Percentiles rank a stretch among this genome's conserved stretches.
Conservation (phyloP, 805 yeast species). For the Pichia scutulata region DNA sequence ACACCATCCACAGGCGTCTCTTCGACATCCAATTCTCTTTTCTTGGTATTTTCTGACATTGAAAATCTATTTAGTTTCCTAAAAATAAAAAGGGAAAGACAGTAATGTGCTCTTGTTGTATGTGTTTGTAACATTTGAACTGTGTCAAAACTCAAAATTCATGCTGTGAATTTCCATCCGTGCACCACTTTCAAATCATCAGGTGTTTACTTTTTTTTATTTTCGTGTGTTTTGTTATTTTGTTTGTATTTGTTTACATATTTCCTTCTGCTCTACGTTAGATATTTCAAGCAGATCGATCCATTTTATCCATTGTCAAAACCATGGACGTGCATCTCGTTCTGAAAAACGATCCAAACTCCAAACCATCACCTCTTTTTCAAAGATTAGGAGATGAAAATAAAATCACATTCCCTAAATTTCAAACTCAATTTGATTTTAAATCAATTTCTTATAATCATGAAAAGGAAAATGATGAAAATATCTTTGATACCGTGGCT, state of each 20-base stretch:
- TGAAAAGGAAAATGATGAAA: conserved; percentile 2
- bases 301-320: background rate
- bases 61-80: no score
- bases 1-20: background rate
- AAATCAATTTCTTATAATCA: conserved; percentile 12
- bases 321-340: conserved; percentile 12
- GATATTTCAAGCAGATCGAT: no score
- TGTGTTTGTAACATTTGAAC: no score
- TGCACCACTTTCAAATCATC: background rate
- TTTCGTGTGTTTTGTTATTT: background rate
- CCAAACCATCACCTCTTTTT: conserved; percentile 10
- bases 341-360: conserved; percentile 6
- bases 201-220: background rate
- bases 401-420: conserved; percentile 21
- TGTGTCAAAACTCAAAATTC: background rate
- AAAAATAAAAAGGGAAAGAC: no score
- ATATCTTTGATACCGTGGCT: conserved; percentile 22
- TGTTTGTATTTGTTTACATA: background rate
- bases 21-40: background rate
- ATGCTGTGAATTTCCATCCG: background rate
- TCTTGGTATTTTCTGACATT: background rate
- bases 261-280: no score
- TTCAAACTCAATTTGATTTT: conserved; percentile 22
- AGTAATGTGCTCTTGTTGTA: no score
- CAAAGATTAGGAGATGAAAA: conserved; percentile 11